Evolutionary conservation across 345 rosid species (phyloP).

Genomic region (Gossypium mustelinum): DNA sequence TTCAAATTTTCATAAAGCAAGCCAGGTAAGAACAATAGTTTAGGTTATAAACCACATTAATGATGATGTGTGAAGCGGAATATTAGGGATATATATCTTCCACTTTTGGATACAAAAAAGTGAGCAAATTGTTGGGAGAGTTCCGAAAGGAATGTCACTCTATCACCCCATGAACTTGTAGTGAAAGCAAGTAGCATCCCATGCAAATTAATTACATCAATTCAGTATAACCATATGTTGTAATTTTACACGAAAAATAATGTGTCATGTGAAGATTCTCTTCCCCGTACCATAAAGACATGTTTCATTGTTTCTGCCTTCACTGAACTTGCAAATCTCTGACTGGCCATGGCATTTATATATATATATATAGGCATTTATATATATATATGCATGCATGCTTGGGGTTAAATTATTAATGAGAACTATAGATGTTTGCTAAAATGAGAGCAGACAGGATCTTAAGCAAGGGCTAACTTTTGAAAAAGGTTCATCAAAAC

Average conservation of each 20-base stretch:
- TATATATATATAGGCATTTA: no score
- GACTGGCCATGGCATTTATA: background rate
- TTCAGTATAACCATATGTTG: background rate
- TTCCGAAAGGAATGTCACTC: conserved; percentile 7
- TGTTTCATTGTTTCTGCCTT: background rate
- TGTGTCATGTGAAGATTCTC: background rate
- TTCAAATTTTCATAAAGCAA: background rate
- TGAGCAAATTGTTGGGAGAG: conserved; percentile 16
- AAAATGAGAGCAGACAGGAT: background rate
- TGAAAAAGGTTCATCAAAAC: conserved; percentile 3
- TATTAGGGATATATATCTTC: conserved; percentile 24
- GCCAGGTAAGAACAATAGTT: background rate
- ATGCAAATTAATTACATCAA: background rate
- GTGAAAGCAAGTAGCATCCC: background rate
- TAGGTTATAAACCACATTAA: background rate
- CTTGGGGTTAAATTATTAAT: background rate
- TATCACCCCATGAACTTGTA: background rate
- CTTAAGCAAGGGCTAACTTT: background rate
- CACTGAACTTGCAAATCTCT: background rate
- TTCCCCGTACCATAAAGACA: background rate
- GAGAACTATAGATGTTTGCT: background rate
- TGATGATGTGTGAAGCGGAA: conserved; percentile 17
- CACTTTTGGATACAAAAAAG: conserved; percentile 20
- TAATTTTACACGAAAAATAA: no score
- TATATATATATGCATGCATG: background rate